A percentile compares a stretch with the other conserved stretches of the same genome.
phyloP scores from a whole-genome alignment of 2,329 filamentous ascomycete genomes.

The Xylaria sp. region DNA sequence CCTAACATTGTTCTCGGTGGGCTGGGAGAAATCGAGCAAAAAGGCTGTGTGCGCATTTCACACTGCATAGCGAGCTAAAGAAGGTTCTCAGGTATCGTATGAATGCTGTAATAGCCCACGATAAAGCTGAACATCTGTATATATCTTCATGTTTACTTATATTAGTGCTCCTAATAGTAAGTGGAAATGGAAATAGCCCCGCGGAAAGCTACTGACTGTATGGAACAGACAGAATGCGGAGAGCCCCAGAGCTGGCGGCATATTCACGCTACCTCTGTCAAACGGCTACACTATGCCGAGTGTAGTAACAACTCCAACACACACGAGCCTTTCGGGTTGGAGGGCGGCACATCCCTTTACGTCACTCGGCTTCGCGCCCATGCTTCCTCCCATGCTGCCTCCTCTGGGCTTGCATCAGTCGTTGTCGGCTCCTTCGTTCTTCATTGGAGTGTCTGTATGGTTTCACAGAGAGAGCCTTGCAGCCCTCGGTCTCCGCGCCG shows the following conservation, averaged over 20 bases:
- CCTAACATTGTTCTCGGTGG: too few species aligned
- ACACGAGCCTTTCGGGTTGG: too few species aligned
- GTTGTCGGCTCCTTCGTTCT: not conserved
- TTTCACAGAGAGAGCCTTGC: not conserved
- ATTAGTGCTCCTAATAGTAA: too few species aligned
- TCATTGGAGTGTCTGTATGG: conserved; percentile 4
- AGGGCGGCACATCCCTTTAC: not conserved
- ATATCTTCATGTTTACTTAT: too few species aligned
- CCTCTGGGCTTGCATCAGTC: not conserved
- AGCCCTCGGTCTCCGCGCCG: not conserved
- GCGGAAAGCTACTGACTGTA: not conserved
- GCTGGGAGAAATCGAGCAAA: too few species aligned
- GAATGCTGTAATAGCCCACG: too few species aligned
- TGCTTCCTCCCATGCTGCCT: not conserved
- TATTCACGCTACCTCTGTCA: not conserved
- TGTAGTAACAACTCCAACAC: not conserved
- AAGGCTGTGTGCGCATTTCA: too few species aligned
- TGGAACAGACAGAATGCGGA: not conserved
- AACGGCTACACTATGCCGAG: not conserved
- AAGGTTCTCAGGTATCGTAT: too few species aligned
- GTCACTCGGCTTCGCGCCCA: not conserved
- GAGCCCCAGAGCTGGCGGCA: too few species aligned
- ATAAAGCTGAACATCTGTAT: too few species aligned
- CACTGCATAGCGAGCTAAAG: too few species aligned
- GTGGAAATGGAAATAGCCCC: too few species aligned